phyloP scores from a whole-genome alignment of 2,329 filamentous ascomycete genomes.

The Aspergillus ibericus region DNA sequence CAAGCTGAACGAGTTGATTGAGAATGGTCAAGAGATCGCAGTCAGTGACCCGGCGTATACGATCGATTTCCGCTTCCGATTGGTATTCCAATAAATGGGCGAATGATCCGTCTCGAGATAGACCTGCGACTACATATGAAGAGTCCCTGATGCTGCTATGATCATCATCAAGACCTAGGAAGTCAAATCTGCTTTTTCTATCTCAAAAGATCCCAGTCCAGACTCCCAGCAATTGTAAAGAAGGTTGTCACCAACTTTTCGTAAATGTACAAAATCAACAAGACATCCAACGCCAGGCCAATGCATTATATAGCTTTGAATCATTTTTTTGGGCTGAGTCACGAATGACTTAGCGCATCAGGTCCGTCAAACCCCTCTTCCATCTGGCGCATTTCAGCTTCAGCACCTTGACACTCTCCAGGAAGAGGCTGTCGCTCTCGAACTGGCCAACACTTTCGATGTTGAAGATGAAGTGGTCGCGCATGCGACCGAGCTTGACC shows the following conservation, averaged over 20 bases:
- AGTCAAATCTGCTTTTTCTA: slow-evolving; percentile 31
- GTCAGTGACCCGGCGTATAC: slow-evolving; percentile 89
- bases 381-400: slow-evolving; percentile 72
- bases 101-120: slow-evolving; percentile 20
- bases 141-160: slow-evolving; percentile 14
- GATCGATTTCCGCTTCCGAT: slow-evolving; percentile 65
- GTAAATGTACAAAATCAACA: slow-evolving; percentile 37
- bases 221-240: slow-evolving; percentile 34
- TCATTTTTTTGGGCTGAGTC: slow-evolving; percentile 10
- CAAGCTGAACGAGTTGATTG: slow-evolving; percentile 74
- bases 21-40: slow-evolving; percentile 82
- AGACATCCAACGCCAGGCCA: slow-evolving; percentile 39
- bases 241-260: slow-evolving; percentile 33
- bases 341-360: slow-evolving; percentile 35
- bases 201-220: slow-evolving; percentile 29
- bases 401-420: slow-evolving; percentile 81
- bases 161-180: slow-evolving; percentile 16
- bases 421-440: slow-evolving; percentile 88
- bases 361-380: slow-evolving; percentile 46
- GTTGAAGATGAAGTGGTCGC: slow-evolving; percentile 97
- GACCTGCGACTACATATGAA: slow-evolving; percentile 14
- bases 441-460: slow-evolving; percentile 95
- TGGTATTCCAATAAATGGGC: slow-evolving; percentile 44
- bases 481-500: slow-evolving; percentile 83
- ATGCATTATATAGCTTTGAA: slow-evolving; percentile 35